Conservation (phyloP, 192 early-diverging fungal genomes). For the Coemansia sp. region DNA sequence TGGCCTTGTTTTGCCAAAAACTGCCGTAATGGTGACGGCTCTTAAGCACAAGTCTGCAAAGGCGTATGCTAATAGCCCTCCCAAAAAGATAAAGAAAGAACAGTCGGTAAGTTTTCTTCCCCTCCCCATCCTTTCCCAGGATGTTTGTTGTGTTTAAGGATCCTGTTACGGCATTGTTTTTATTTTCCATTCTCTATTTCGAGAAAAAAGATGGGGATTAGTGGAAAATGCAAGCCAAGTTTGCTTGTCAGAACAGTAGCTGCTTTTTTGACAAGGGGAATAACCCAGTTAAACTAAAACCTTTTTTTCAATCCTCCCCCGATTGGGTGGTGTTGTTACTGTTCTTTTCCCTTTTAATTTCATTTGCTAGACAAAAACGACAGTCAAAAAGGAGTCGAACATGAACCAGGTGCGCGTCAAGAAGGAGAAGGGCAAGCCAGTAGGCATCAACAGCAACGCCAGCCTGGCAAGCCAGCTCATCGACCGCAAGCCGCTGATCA, state of each 20-base stretch:
- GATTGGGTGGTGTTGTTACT: no score
- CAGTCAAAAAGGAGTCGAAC: background rate
- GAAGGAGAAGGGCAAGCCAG: constrained; percentile 8
- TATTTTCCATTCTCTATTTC: no score
- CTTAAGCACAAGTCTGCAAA: background rate
- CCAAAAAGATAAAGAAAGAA: constrained; percentile 9
- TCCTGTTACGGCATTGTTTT: background rate
- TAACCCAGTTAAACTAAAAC: background rate
- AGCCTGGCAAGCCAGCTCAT: constrained; percentile 16
- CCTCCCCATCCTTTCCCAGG: no score
- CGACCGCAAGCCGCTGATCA: constrained; percentile 39
- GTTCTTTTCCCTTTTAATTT: background rate
- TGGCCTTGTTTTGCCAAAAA: background rate
- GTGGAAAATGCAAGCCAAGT: no score
- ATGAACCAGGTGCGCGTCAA: constrained; percentile 12
- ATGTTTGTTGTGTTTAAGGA: background rate
- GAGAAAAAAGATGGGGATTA: no score
- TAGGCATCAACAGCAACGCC: background rate
- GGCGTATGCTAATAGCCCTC: background rate
- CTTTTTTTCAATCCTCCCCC: no score
- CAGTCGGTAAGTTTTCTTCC: constrained; percentile 19
- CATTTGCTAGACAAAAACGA: background rate
- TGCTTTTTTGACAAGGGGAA: no score
- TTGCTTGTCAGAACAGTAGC: no score
- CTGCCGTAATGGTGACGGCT: background rate